These are phyloP conservation scores for Blastobotrys indianensis DNA, from an alignment of 1,139 yeast genomes.

Conservation along the genomic window DNA sequence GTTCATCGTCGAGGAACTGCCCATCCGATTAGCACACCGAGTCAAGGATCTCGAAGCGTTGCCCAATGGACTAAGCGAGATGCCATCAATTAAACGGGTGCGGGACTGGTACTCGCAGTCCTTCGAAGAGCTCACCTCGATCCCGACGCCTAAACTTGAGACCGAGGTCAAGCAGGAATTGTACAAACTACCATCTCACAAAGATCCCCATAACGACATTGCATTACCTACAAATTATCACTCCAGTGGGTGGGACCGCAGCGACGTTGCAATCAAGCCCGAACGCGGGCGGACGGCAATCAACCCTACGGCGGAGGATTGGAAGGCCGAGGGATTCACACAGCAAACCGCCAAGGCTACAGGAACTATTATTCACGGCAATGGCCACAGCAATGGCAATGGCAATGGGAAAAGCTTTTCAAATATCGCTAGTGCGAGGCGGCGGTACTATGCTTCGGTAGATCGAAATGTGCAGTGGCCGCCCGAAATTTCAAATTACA, in stretches of 20 bases:
- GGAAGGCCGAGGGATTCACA: conserved; percentile 25
- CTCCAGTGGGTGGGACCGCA: conserved; percentile 15
- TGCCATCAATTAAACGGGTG: conserved; percentile 72
- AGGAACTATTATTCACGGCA: conserved; percentile 9
- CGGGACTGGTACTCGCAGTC: conserved; percentile 90
- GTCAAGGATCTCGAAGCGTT: conserved; percentile 79
- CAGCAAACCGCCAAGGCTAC: conserved; percentile 11
- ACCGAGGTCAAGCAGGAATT: conserved; percentile 27
- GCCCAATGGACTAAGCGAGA: conserved; percentile 66
- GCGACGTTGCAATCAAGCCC: conserved; percentile 28
- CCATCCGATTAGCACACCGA: conserved; percentile 78
- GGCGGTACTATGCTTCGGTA: conserved; percentile 58
- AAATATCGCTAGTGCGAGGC: conserved; percentile 19
- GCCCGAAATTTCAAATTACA: conserved; percentile 66
- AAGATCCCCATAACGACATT: conserved; percentile 11
- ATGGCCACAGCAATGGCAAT: conserved; percentile 3
- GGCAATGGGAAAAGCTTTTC: conserved; percentile 6
- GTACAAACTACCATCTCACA: conserved; percentile 22
- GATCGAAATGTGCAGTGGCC: conserved; percentile 58
- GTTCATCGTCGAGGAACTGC: conserved; percentile 81
- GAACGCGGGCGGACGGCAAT: conserved; percentile 23
- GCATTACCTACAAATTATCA: conserved; percentile 10
- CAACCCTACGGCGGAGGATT: conserved; percentile 23
- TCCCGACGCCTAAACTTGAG: conserved; percentile 32
- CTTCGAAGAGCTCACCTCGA: conserved; percentile 67